Evolutionary conservation across 2,329 filamentous ascomycete genomes (phyloP), one percentile per base, ranked within the genome.

Genomic region (Leptographium flavum): DNA sequence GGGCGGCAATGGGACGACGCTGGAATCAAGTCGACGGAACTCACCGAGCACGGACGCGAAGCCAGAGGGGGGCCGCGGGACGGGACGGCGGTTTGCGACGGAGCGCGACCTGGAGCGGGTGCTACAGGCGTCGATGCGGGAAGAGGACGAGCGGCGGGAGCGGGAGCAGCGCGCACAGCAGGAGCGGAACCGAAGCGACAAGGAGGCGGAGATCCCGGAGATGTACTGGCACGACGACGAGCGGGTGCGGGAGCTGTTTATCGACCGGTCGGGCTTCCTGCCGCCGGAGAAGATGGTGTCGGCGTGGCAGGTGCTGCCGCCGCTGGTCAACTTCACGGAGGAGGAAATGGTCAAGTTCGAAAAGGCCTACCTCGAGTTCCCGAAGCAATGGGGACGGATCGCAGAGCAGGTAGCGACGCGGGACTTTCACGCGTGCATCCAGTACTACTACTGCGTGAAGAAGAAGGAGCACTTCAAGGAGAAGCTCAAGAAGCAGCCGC

Each of bases 371-470:
- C 69, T 84, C 42, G 81, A 86, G 49, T 75, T 74, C 47, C 82
- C 83, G 0, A 92, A 92, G 68, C 83, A 87, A 56, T 92, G 83
- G 83, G 82, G 83, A 46, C 79, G 76, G 54, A 79, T 92, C 47
- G 81, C 84, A 5, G 76, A 82, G 47, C 70, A 71, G 22, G 64
- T 90, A 6, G 72, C 74, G 1, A 69, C 73, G 27, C 76, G 84
- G 22, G 79, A 83, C 54, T 87, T 86, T 60, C 81, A 82, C 52
- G 76, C 83, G 39, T 87, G 82, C 60, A 92, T 92, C 53, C 81
- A 87, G 57, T 87, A 88, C 60, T 92, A 92, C 62, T 92, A 92
- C 60, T 70, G 84, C 50, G 84, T 81, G 57, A 92, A 79, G 63
- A 82, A 81, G 63, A 71, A 79, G 39, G 73, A 79, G 36, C 80